Base-by-base conservation (phyloP, 2,329 filamentous ascomycete species). In the Neonectria faginata region DNA sequence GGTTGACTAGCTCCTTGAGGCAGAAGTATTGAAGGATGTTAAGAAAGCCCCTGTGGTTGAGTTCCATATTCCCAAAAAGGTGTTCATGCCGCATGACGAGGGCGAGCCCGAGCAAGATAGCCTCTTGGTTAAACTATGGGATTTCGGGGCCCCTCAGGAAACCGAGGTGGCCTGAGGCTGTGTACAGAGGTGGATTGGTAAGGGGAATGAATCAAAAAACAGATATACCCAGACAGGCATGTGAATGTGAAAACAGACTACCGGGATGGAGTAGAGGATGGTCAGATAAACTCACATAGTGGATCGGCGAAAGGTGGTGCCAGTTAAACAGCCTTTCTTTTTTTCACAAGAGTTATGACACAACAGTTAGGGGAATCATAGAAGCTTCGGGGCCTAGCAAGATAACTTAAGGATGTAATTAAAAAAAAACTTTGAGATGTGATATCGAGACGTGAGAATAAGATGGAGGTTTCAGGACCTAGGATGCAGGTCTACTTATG, bases 11-110 rank as follows among this genome's bases (percentile, higher is more conserved):
- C 88, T 99, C 76, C 81, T 98, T 47, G 92, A 96, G 65, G 90
- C 90, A 3, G 96, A 99, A 78, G 83, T 97, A 67, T 84, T 86
- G 64, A 97, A 95, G 79, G 89, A 92, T 47, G 83, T 97, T 67
- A 97, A 91, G 81, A 97, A 95, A 78, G 83, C 88, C 6, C 94
- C 95, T 0, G 93, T 96, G 12, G 89, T 98, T 55, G 96, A 98
- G 78, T 97, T 92, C 79, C 92, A 96, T 79, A 97, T 99, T 67
- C 94, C 95, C 8, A 96, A 96, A 82, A 89, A 85, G 71, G 91
- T 97, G 44, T 91, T 97, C 57, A 72, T 85, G 54, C 81, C 84
- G 0, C 82, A 87, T 12, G 85, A 88, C 31, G 75, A 77, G 10
- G 79, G 77, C 11, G 80, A 82, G 5, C 82, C 77, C 45, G 75